A percentile compares a stretch with the other conserved stretches of the same genome.
phyloP scores from a whole-genome alignment of 768 basidiomycete genomes.

The Tylopilus sp. region DNA sequence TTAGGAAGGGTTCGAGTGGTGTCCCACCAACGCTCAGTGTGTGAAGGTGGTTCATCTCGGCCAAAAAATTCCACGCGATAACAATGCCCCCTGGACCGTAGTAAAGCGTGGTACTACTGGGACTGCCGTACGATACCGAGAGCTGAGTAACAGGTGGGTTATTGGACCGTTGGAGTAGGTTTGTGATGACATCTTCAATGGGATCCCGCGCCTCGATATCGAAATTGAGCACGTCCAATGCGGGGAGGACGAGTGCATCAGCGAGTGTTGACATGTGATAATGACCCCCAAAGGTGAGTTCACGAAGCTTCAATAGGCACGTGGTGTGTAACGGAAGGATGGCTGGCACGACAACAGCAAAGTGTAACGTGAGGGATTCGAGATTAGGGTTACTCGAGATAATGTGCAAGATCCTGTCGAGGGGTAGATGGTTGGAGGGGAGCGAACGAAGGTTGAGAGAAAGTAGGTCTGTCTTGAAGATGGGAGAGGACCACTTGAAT shows the following conservation, averaged over 20 bases:
- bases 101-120: constrained; percentile 43
- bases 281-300: constrained; percentile 63
- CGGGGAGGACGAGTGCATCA: constrained; percentile 58
- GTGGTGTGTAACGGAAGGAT: constrained; percentile 59
- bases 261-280: constrained; percentile 58
- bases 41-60: constrained; percentile 54
- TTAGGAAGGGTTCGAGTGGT: constrained; percentile 60
- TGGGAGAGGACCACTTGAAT: constrained; percentile 75
- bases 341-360: constrained; percentile 55
- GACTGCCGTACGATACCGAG: constrained; percentile 56
- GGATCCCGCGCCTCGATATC: constrained; percentile 76
- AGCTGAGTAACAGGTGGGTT: constrained; percentile 56
- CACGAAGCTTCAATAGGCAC: constrained; percentile 51
- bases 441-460: constrained; percentile 64
- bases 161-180: constrained; percentile 57
- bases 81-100: constrained; percentile 57
- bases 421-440: constrained; percentile 55
- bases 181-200: constrained; percentile 65
- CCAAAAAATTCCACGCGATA: constrained; percentile 65
- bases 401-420: constrained; percentile 70
- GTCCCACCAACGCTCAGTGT: constrained; percentile 63
- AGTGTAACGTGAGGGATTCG: constrained; percentile 55
- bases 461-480: constrained; percentile 57
- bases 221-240: constrained; percentile 54
- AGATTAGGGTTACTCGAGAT: constrained; percentile 56